phyloP scores from a whole-genome alignment of 2,329 filamentous ascomycete genomes.

The Nakataea oryzae region DNA sequence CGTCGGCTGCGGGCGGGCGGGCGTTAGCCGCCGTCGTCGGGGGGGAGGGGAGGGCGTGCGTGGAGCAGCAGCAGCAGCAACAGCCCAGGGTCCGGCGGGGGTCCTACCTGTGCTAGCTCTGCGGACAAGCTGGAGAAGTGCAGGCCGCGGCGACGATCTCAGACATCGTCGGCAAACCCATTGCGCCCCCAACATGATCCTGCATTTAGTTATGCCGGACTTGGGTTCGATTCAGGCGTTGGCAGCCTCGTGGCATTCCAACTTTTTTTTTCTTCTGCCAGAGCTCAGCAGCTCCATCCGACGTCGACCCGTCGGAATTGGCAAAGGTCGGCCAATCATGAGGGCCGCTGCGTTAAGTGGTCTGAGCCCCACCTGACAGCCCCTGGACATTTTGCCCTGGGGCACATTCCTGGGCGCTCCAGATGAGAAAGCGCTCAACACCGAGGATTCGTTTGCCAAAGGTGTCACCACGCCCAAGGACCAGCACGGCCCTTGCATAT shows the following conservation, averaged over 20 bases:
- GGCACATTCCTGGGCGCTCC: too few species aligned
- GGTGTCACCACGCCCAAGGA: too few species aligned
- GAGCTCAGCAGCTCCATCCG: neutral
- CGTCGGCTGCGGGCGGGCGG: slow-evolving; percentile 13
- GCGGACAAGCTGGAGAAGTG: slow-evolving; percentile 21
- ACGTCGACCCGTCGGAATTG: neutral
- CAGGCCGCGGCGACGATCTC: slow-evolving; percentile 21
- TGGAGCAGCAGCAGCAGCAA: too few species aligned
- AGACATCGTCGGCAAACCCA: slow-evolving; percentile 43
- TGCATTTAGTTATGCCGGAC: neutral
- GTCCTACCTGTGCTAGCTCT: slow-evolving; percentile 33
- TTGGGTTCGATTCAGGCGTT: neutral
- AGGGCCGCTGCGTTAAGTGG: too few species aligned
- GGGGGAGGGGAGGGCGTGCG: neutral
- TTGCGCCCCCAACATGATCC: slow-evolving; percentile 29
- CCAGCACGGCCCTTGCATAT: too few species aligned
- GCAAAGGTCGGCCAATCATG: neutral
- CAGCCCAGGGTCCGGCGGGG: neutral
- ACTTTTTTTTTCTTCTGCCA: neutral
- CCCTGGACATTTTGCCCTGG: too few species aligned
- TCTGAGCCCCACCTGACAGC: too few species aligned
- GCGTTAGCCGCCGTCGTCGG: neutral
- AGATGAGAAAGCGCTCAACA: too few species aligned
- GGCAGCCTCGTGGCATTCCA: neutral
- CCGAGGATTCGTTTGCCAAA: too few species aligned